Evolutionary conservation across 2,329 filamentous ascomycete genomes (phyloP), one percentile per base, ranked within the genome.

Genomic region (Exophiala viscosa): DNA sequence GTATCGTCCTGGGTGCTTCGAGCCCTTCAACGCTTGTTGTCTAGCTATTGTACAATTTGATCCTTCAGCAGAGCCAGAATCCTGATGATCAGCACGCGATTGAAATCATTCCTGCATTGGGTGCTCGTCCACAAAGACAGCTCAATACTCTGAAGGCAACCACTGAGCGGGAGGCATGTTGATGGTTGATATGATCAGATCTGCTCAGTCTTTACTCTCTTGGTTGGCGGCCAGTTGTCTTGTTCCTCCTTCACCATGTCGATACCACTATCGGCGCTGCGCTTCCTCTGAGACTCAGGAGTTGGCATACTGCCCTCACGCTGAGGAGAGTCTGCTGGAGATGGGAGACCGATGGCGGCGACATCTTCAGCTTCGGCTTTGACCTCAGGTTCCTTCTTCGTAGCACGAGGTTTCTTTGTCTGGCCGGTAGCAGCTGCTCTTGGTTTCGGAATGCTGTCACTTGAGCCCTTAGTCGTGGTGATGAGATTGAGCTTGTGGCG

Each of bases 401-500:
- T 28, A 28, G 23, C 23, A 28, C 23, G 23, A 28, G 23, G 23
- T 5, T 18, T 20, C 15, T 50, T 50, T 32, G 28, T 9, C 36
- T 23, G 31, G 8, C 14, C 5, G 15, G 31, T 31, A 18, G 17
- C 23, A 8, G 20, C 5, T 11, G 36, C 36, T 10, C 7, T 39
- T 14, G 28, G 14, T 17, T 14, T 34, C 9, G n/a, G 41, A 18
- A 28, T 15, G 5, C 10, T 14, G 40, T 45, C 49, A 11, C 17
- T 10, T 32, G 48, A 17, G 3, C 32, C 33, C 3, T 23, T 18
- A 10, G 45, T 55, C 10, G 55, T 53, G n/a, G 48, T 52, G 33
- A 50, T 9, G 34, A 58, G 50, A 39, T 58, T 58, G 10, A 58
- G 46, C 4, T 32, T n/a, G 17, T 58, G 52, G 13, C 53, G 41